Evolutionary conservation across 805 yeast species (phyloP).

Genomic region (Yarrowia yakushimensis): DNA sequence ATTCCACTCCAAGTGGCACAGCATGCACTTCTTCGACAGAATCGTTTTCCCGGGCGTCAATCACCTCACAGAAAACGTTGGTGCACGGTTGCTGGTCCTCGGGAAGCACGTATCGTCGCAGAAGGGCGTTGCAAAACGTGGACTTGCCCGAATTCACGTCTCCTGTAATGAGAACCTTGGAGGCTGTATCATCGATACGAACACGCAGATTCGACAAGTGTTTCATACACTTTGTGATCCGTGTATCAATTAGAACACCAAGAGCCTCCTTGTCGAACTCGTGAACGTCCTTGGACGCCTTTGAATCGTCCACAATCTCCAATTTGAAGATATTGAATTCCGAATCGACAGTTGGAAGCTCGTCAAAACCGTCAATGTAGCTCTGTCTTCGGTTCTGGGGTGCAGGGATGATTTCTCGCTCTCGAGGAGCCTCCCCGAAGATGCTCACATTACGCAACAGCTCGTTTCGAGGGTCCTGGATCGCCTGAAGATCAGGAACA

Average conservation of each 20-base stretch:
- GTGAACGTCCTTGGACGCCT: conserved; percentile 44
- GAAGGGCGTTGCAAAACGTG: conserved; percentile 86
- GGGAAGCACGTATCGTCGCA: conserved; percentile 75
- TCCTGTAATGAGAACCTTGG: conserved; percentile 94
- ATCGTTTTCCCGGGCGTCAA: conserved; percentile 73
- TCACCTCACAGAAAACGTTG: conserved; percentile 89
- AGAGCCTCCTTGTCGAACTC: conserved; percentile 65
- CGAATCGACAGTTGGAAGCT: conserved; percentile 29
- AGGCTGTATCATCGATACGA: conserved; percentile 84
- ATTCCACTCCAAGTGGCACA: conserved; percentile 48
- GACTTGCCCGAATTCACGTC: conserved; percentile 96
- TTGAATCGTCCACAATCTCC: conserved; percentile 47
- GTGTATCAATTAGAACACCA: conserved; percentile 65
- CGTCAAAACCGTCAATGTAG: conserved; percentile 11
- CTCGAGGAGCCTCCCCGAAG: conserved; percentile 13
- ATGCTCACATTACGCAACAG: conserved; percentile 2
- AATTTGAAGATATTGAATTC: conserved; percentile 60
- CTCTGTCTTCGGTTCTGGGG: not conserved
- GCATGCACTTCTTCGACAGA: conserved; percentile 93
- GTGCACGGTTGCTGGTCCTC: conserved; percentile 99
- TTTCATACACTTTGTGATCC: conserved; percentile 58
- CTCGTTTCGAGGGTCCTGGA: not conserved
- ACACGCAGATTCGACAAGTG: conserved; percentile 71
- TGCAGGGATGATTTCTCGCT: not conserved
- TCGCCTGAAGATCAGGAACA: conserved; percentile 3